Base-by-base conservation (phyloP, 1,139 yeast genomes). In the Lipomyces yarrowii region DNA sequence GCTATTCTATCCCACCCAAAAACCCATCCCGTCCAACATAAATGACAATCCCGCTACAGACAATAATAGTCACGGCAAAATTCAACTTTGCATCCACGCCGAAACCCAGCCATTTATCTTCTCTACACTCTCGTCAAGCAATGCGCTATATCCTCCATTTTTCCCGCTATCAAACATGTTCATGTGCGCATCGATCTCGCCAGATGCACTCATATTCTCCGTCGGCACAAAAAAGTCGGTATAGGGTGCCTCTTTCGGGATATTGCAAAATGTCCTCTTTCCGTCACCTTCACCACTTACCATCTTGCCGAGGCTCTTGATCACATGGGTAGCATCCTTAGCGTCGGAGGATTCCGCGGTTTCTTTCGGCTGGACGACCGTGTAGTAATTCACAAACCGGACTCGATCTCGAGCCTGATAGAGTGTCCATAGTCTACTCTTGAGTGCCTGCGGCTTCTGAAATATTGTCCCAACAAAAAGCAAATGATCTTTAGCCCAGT, bases 171-270 rank as follows among this genome's bases (percentile, higher is more conserved):
- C 64, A 60, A 69, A 69, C 69, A 69, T 69, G 55, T 60, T 54
- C 13, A 67, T 60, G 53, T 69, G 71, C 8, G 71, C 71, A 1
- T 63, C 71, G 21, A 69, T 68, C 62, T 69, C 71, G 1, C 70
- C 71, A 26, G 53, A n/a, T 21, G 70, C 71, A 15, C 15, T 23
- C 10, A 48, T 51, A 51, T 69, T 69, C 56, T 69, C 71, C 33
- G 69, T 64, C 15, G 69, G 64, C 8, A 65, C 59, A 32, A 54
- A 69, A 32, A 68, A 55, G 3, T 67, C 69, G 33, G 59, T 48
- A 23, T 67, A 62, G 48, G 68, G 69, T 18, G 62, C 54, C 39
- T 68, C 71, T 48, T 67, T 67, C 18, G 71, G 71, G 32, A 69
- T 54, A 48, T 66, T 63, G 55, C 70, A 67, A 52, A 69, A 69